These are phyloP conservation scores for Candida neerlandica DNA, from an alignment of 1,139 yeast genomes.

Conservation along the genomic window DNA sequence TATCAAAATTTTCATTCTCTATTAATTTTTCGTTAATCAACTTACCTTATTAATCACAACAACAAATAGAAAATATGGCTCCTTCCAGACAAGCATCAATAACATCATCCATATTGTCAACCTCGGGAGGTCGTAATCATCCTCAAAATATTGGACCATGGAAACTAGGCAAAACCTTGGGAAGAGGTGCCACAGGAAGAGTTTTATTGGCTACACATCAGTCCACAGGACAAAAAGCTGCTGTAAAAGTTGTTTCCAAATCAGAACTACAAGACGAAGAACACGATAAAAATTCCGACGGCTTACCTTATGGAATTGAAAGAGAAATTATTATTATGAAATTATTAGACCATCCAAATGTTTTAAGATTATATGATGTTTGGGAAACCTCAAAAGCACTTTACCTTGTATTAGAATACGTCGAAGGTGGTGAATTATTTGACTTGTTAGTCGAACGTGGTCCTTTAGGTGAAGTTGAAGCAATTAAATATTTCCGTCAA, in stretches of 20 bases:
- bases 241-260: conserved; percentile 79
- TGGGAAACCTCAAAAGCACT: conserved; percentile 83
- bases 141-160: conserved; percentile 72
- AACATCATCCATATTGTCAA: conserved; percentile 37
- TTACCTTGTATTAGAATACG: conserved; percentile 74
- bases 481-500: conserved; percentile 74
- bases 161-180: conserved; percentile 76
- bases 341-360: conserved; percentile 73
- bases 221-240: conserved; percentile 72
- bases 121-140: conserved; percentile 31
- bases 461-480: conserved; percentile 74
- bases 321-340: conserved; percentile 85
- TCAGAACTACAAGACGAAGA: conserved; percentile 51
- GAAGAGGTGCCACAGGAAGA: conserved; percentile 82
- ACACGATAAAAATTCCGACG: conserved; percentile 35
- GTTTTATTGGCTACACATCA: conserved; percentile 74
- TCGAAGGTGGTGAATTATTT: conserved; percentile 81
- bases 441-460: conserved; percentile 79
- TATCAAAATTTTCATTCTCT: conserved; percentile 1
- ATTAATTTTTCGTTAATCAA: not conserved
- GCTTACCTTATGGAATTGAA: conserved; percentile 79
- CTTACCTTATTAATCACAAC: not conserved
- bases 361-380: conserved; percentile 74
- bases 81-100: conserved; percentile 47
- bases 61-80: conserved; percentile 22